Evolutionary conservation across 78 protist genomes (phyloP), one percentile per base, ranked within the genome.

Genomic region (Dictyostelium intermedium): DNA sequence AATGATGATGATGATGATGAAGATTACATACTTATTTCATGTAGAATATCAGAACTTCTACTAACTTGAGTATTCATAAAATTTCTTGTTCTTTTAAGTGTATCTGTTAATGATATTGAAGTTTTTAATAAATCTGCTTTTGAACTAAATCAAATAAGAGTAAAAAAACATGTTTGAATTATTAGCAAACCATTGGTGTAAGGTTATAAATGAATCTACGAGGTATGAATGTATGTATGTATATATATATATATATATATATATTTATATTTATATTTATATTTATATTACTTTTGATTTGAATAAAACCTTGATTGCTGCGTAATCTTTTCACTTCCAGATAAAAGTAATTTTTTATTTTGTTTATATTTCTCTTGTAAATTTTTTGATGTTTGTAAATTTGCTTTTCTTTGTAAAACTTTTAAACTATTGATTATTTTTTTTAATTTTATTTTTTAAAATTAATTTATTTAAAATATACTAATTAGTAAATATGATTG

Each of bases 361-460:
- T 78, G 53, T 61, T 63, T 53, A 37, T n/a, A 87, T 66, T 63
- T 77, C 43, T 87, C 93, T 43, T 79, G 93, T 79, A 87, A 32
- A 18, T 79, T 87, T 35, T 78, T 79, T 39, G 85, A 34, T 41
- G 85, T 47, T 50, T 87, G 66, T 32, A 87, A 63, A 66, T 87
- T 87, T 66, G 72, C 70, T 66, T 87, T 87, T 79, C 85, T 87
- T 32, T 78, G 93, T 87, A 87, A 87, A 39, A 63, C 70, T 63
- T 35, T 87, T 77, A 87, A 79, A 45, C 92, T 85, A 56, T 5
- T 47, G 4, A 3, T 18, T 43, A 82, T 2, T 60, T 61, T 23
- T 23, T 63, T 25, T 63, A 9, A 18, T 63, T 27, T 11, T 70
- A 14, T 70, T 27, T 66, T 66, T 16, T 20, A 20, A 13, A 14